Evolutionary conservation across 306 rosid species (phyloP).

Genomic region (Lathyrus tuberosus): DNA sequence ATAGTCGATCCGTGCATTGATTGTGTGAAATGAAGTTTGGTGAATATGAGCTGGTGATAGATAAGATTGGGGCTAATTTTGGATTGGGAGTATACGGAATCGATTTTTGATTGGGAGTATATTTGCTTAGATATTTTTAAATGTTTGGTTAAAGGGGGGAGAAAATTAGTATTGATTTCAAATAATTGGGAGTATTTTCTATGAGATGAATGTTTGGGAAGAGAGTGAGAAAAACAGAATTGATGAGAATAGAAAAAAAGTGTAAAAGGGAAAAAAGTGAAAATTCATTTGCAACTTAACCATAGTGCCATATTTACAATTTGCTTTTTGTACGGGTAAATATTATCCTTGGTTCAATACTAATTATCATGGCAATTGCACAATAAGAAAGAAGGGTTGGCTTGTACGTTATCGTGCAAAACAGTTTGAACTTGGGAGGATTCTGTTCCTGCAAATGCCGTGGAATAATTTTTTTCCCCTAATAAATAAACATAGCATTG

Average conservation of each 20-base stretch:
- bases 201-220: neutral
- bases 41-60: conserved; percentile 13
- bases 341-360: conserved; percentile 15
- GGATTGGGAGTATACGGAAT: neutral
- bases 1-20: conserved; percentile 40
- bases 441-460: conserved; percentile 27
- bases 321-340: neutral
- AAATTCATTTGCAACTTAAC: neutral
- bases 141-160: conserved; percentile 7
- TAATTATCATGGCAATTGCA: neutral
- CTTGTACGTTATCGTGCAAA: neutral
- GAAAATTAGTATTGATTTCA: conserved; percentile 13
- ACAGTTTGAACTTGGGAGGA: conserved; percentile 11
- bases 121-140: conserved; percentile 6
- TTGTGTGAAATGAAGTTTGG: conserved; percentile 31
- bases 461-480: neutral
- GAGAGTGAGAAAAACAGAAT: neutral
- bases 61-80: conserved; percentile 36
- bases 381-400: conserved; percentile 22
- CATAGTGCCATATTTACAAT: neutral
- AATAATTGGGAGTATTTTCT: neutral
- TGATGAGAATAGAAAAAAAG: neutral
- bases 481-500: neutral
- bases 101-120: conserved; percentile 33
- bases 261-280: neutral